Evolutionary conservation across 192 early-diverging fungal genomes (phyloP).

Genomic region (Coemansia sp.): DNA sequence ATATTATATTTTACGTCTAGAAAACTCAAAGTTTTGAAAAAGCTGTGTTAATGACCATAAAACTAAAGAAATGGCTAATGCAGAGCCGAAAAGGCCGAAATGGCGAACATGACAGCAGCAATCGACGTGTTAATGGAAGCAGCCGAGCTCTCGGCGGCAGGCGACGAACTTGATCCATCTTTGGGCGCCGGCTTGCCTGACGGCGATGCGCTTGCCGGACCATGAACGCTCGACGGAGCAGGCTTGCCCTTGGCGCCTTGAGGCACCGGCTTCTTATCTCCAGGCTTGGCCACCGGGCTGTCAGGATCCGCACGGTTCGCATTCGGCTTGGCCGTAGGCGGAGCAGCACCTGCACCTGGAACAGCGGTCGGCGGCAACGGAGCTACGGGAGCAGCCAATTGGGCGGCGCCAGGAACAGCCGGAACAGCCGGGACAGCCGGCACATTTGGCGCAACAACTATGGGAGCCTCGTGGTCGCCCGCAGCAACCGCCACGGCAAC

Average conservation of each 20-base stretch:
- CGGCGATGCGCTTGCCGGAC: slow-evolving; percentile 5
- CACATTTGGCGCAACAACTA: slow-evolving; percentile 14
- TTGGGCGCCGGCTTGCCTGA: slow-evolving; percentile 18
- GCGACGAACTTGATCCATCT: slow-evolving; percentile 13
- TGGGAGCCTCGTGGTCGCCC: slow-evolving; percentile 14
- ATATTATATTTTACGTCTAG: background rate
- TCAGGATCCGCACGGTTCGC: slow-evolving; percentile 8
- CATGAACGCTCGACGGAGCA: slow-evolving; percentile 6
- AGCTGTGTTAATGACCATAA: background rate
- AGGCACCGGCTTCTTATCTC: slow-evolving; percentile 17
- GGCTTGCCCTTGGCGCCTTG: slow-evolving; percentile 26
- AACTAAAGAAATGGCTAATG: slow-evolving; percentile 12
- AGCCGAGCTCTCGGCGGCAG: slow-evolving; percentile 12
- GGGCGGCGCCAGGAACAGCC: background rate
- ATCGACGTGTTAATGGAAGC: slow-evolving; percentile 16
- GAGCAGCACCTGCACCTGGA: slow-evolving; percentile 2
- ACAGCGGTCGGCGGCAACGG: slow-evolving; percentile 15
- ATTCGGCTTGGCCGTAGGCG: background rate
- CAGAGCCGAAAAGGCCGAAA: slow-evolving; percentile 37
- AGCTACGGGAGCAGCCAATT: slow-evolving; percentile 11
- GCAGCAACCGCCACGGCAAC: slow-evolving; percentile 19
- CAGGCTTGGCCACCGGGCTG: background rate
- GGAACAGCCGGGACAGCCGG: slow-evolving; percentile 5
- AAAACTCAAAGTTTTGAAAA: background rate
- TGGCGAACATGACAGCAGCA: slow-evolving; percentile 31